Percentiles rank a stretch among this genome's conserved stretches.
phyloP scores from a whole-genome alignment of 1,139 yeast genomes.

The Sugiyamaella castrensis region DNA sequence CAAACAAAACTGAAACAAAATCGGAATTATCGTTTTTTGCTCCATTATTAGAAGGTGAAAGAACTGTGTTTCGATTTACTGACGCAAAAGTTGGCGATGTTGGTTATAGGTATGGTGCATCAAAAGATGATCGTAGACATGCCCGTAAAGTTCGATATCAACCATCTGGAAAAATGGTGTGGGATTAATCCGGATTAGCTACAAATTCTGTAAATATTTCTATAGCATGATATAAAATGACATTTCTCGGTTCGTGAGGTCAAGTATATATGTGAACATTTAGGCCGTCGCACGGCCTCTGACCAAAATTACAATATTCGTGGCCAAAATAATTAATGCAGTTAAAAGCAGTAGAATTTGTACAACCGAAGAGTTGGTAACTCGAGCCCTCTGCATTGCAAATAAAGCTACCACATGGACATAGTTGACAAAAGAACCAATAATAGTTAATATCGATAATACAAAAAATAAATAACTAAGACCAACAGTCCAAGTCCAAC shows the following conservation, averaged over 20 bases:
- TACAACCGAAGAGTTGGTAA: conserved; percentile 22
- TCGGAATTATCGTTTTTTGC: conserved; percentile 38
- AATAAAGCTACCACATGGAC: conserved; percentile 25
- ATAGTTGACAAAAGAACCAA: conserved; percentile 26
- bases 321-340: conserved; percentile 25
- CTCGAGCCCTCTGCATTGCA: conserved; percentile 27
- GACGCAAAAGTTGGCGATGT: conserved; percentile 76
- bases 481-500: conserved; percentile 14
- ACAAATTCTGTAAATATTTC: conserved; percentile 1
- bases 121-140: conserved; percentile 83
- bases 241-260: too few species aligned
- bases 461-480: conserved; percentile 27
- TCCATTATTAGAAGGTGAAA: conserved; percentile 40
- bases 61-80: conserved; percentile 67
- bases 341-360: conserved; percentile 20
- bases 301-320: conserved; percentile 24
- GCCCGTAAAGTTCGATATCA: conserved; percentile 78
- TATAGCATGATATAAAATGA: conserved; percentile 4
- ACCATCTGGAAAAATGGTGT: conserved; percentile 50
- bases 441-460: conserved; percentile 23
- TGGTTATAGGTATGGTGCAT: conserved; percentile 90
- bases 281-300: too few species aligned
- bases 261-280: too few species aligned
- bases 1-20: conserved; percentile 9
- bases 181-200: conserved; percentile 19